Evolutionary conservation across 1,139 yeast species (phyloP).

Genomic region (Taphrina wiesneri): DNA sequence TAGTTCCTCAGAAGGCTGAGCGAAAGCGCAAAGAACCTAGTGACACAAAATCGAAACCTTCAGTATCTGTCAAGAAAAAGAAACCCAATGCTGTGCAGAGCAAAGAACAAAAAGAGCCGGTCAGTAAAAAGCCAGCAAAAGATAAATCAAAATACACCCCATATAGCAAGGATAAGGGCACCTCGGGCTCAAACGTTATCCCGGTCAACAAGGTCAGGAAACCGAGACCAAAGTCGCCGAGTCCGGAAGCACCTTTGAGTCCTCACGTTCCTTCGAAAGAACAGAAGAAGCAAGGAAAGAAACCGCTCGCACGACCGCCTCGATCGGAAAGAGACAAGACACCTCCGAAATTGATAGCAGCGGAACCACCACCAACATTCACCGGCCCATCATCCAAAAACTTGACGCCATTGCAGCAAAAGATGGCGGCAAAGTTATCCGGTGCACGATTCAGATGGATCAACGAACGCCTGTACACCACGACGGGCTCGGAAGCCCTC

Average conservation of each 20-base stretch:
- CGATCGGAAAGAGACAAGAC: conserved; percentile 26
- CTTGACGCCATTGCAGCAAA: conserved; percentile 87
- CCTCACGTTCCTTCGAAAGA: background rate
- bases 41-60: background rate
- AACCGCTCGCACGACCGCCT: conserved; percentile 31
- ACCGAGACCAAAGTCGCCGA: conserved; percentile 14
- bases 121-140: background rate
- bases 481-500: conserved; percentile 73
- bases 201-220: conserved; percentile 14
- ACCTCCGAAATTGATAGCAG: conserved; percentile 18
- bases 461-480: conserved; percentile 89
- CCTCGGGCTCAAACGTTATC: conserved; percentile 6
- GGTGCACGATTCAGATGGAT: conserved; percentile 98
- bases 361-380: conserved; percentile 28
- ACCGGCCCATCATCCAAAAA: conserved; percentile 45
- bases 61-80: background rate
- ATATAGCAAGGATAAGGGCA: conserved; percentile 13
- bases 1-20: conserved; percentile 28
- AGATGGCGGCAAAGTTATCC: conserved; percentile 90
- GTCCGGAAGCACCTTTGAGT: conserved; percentile 1
- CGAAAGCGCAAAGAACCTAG: conserved; percentile 9
- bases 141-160: conserved; percentile 27
- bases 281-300: conserved; percentile 1
- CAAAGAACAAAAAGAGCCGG: background rate
- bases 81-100: background rate